A percentile compares a stretch with the other conserved stretches of the same genome.
phyloP scores from a whole-genome alignment of 2,329 filamentous ascomycete species.

The Ascochyta pisi region DNA sequence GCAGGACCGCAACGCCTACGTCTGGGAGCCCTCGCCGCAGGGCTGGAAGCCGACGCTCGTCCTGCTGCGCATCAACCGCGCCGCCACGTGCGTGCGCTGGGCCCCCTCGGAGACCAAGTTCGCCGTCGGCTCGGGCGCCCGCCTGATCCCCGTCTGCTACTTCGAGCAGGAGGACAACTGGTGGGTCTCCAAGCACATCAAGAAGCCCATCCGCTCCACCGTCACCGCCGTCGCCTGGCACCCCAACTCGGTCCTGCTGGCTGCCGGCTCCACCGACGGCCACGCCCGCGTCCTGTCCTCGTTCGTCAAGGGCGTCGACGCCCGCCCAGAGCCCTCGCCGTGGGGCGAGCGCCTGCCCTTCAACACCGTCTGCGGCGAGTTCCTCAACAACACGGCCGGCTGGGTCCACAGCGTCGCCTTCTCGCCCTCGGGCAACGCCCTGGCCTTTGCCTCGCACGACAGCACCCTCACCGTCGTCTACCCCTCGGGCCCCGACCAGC shows the following conservation, averaged over 20 bases:
- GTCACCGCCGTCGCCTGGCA: slow-evolving; percentile 97
- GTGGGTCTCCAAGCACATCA: slow-evolving; percentile 99
- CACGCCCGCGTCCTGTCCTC: slow-evolving; percentile 93
- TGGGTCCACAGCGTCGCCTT: slow-evolving; percentile 96
- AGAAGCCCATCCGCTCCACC: slow-evolving; percentile 98
- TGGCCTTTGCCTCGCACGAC: slow-evolving; percentile 94
- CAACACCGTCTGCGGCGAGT: slow-evolving; percentile 98
- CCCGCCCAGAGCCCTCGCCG: slow-evolving; percentile 80
- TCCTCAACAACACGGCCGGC: slow-evolving; percentile 91
- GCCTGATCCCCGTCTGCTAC: slow-evolving; percentile 96
- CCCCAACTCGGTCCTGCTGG: slow-evolving; percentile 93
- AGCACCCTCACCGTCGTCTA: slow-evolving; percentile 97
- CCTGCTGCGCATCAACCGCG: slow-evolving; percentile 93
- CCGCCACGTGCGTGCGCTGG: slow-evolving; percentile 97
- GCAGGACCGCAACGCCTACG: slow-evolving; percentile 96
- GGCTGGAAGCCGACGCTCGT: slow-evolving; percentile 98
- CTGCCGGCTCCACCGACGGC: slow-evolving; percentile 95
- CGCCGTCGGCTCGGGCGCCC: slow-evolving; percentile 92
- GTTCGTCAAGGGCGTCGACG: slow-evolving; percentile 95
- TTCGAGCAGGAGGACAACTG: slow-evolving; percentile 99
- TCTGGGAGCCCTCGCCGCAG: slow-evolving; percentile 92
- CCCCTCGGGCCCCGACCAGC: slow-evolving; percentile 86
- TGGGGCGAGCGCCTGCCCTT: slow-evolving; percentile 98
- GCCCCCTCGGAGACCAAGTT: slow-evolving; percentile 97
- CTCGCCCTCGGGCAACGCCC: slow-evolving; percentile 88